Evolutionary conservation across 805 yeast species (phyloP).

Genomic region (Brettanomyces sp.): DNA sequence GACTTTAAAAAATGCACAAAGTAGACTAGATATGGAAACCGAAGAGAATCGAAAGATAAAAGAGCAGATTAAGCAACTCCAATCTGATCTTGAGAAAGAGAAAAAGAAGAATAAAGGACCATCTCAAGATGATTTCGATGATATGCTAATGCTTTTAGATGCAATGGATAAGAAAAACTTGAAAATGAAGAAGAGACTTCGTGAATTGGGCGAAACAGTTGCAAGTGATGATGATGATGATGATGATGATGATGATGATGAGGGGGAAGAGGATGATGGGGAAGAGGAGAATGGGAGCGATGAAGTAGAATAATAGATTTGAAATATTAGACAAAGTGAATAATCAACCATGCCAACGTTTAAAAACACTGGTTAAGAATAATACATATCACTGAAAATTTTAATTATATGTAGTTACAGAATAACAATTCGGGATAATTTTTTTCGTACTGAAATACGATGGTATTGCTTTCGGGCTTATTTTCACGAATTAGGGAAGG

Average conservation of each 20-base stretch:
- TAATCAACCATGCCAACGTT: no score
- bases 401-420: no score
- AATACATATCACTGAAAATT: not conserved
- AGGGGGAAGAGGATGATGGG: constrained; percentile 17
- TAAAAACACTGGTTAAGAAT: not conserved
- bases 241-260: constrained; percentile 61
- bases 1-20: no score
- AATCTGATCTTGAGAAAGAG: not conserved
- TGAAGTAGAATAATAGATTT: no score
- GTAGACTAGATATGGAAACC: no score
- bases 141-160: constrained; percentile 63
- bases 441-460: no score
- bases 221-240: constrained; percentile 30
- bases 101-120: not conserved
- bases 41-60: not conserved
- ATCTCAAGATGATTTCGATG: constrained; percentile 66
- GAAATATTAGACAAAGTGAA: no score
- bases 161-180: constrained; percentile 65
- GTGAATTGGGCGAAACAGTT: constrained; percentile 45
- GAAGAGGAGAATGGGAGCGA: not conserved
- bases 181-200: constrained; percentile 44
- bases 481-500: no score
- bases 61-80: not conserved
- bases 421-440: no score
- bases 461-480: no score